Evolutionary conservation across 176 grass and related monocot genomes (phyloP).

Genomic region (Triticum timopheevii): DNA sequence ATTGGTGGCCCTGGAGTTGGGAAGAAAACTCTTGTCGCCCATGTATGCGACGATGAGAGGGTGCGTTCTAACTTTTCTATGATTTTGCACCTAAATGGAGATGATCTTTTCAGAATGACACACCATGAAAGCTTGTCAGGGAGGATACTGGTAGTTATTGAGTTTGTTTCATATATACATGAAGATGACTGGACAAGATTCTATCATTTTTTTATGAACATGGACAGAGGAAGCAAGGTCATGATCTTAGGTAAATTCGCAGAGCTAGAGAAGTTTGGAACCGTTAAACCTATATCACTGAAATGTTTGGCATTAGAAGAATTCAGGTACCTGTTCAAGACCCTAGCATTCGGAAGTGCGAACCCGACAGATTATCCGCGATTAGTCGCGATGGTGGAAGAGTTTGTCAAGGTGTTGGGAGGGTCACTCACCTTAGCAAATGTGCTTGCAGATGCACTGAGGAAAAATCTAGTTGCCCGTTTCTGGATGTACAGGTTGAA

Average conservation of each 20-base stretch:
- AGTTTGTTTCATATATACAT: background rate
- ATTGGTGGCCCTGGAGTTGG: too few relatives aligned
- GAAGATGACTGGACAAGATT: background rate
- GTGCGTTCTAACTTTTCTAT: too few relatives aligned
- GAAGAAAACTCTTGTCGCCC: too few relatives aligned
- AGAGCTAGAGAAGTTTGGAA: slow-evolving; percentile 1
- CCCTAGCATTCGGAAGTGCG: background rate
- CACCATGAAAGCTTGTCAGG: too few relatives aligned
- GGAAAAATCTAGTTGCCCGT: background rate
- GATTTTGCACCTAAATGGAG: too few relatives aligned
- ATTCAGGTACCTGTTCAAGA: slow-evolving; percentile 11
- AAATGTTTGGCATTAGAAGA: background rate
- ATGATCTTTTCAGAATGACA: too few relatives aligned
- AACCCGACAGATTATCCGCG: background rate
- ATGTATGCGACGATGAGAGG: too few relatives aligned
- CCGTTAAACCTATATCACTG: background rate
- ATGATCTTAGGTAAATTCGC: background rate
- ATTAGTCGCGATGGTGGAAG: background rate
- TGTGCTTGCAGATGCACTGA: background rate
- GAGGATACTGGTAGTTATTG: background rate
- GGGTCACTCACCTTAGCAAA: background rate
- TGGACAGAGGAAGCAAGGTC: slow-evolving; percentile 13
- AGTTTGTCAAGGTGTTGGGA: background rate
- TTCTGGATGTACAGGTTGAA: too few relatives aligned
- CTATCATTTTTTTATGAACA: background rate